Base-by-base conservation (phyloP, 495 filamentous ascomycete species). In the Lindgomyces ingoldianus region DNA sequence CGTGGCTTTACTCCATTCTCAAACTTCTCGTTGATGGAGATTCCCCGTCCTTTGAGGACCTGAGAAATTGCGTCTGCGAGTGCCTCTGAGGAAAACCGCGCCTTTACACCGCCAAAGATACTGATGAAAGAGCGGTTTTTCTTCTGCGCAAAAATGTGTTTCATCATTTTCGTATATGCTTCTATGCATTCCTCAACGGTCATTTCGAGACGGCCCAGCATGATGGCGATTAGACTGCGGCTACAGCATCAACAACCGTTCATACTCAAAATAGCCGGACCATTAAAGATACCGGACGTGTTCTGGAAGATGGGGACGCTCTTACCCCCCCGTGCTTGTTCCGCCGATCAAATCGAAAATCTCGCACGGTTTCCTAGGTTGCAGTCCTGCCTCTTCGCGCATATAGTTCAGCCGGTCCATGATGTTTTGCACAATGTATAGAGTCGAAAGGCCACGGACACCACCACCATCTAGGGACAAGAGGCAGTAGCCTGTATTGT, bases 241-340 rank as follows among this genome's bases (percentile, higher is more conserved):
- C 22, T 12, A 57, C 51, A 22, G 30, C 3, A 27, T 8, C 45
- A 4, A 29, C 11, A 36, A 9, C 19, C n/a, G n/a, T n/a, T n/a
- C n/a, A n/a, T n/a, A n/a, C n/a, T n/a, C n/a, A n/a, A n/a, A n/a
- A n/a, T n/a, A n/a, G n/a, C n/a, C n/a, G n/a, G n/a, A n/a, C n/a
- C n/a, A n/a, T n/a, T n/a, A 45, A 12, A 12, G 30, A 6, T 30
- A 3, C 2, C 9, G n/a, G 8, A 4, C 11, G 10, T 25, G 10
- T 10, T 10, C 24, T 12, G 12, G 11, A 44, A 22, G 42, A 1
- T 25, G 39, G 16, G 45, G 24, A 9, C 14, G 10, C 21, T 33
- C 66, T 42, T 69, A 69, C 66, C 66, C 66, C 44, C 66, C 66
- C 18, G 66, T 69, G 46, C 66, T 69, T 12, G 66, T 69, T 4